Conservation (phyloP, 2,329 filamentous ascomycete species). For the Trichoderma sp. region DNA sequence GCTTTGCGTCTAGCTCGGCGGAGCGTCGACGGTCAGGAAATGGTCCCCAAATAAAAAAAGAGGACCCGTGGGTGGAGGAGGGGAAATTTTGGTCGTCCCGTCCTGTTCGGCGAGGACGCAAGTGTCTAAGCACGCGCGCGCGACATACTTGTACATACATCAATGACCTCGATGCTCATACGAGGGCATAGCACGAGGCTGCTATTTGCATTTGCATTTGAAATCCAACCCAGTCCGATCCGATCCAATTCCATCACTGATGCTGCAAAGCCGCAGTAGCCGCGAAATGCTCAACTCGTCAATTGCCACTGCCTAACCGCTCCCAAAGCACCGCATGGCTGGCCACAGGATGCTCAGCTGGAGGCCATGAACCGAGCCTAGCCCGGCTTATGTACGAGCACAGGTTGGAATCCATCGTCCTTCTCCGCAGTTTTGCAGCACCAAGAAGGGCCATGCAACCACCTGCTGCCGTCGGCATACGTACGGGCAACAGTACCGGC, state of each 20-base stretch:
- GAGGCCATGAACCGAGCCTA: neutral
- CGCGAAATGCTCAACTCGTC: neutral
- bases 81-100: neutral
- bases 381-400: neutral
- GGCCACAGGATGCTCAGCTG: neutral
- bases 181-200: neutral
- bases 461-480: neutral
- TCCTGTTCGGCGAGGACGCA: neutral
- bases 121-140: conserved; percentile 14
- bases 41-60: neutral
- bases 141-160: conserved; percentile 1
- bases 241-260: neutral
- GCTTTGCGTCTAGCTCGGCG: conserved; percentile 1
- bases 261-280: neutral
- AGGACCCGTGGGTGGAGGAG: neutral
- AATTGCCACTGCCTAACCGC: neutral
- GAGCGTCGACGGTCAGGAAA: neutral
- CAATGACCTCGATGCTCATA: neutral
- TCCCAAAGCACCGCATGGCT: neutral
- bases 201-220: neutral
- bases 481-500: neutral
- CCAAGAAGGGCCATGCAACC: no score
- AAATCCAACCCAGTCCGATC: neutral
- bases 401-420: neutral
- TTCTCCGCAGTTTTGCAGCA: neutral